Evolutionary conservation across 2,329 filamentous ascomycete genomes (phyloP).

Genomic region (Zasmidium citrigriseum): DNA sequence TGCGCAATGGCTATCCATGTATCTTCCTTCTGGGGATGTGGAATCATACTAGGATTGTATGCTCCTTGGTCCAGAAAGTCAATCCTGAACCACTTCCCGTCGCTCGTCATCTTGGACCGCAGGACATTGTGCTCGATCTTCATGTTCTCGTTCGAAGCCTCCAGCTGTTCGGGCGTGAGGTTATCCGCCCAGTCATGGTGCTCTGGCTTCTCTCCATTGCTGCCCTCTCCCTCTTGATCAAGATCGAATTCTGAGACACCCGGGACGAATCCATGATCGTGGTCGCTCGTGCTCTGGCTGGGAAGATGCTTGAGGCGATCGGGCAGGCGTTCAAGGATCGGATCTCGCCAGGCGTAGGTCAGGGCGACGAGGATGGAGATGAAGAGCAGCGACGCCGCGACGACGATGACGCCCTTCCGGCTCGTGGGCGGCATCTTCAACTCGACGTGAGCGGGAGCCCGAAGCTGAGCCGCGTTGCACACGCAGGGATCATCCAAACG

Average conservation of each 20-base stretch:
- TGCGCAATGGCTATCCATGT: constrained; percentile 15
- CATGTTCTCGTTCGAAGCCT: constrained; percentile 11
- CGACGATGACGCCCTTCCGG: background rate
- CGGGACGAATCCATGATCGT: background rate
- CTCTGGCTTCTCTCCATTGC: background rate
- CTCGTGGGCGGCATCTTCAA: background rate
- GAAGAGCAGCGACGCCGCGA: background rate
- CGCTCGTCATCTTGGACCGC: constrained; percentile 8
- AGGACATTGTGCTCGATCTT: constrained; percentile 5
- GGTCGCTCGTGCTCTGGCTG: background rate
- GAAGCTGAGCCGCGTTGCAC: background rate
- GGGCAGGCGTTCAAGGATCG: background rate
- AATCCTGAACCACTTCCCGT: constrained; percentile 4
- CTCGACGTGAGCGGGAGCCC: background rate
- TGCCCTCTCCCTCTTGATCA: background rate
- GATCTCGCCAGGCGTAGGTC: background rate
- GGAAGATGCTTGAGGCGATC: background rate
- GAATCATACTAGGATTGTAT: constrained; percentile 13
- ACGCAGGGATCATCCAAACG: background rate
- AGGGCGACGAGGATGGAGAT: background rate
- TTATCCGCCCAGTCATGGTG: background rate
- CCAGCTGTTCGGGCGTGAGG: constrained; percentile 5
- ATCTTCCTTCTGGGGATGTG: constrained; percentile 11
- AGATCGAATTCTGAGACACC: background rate
- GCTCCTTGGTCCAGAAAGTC: constrained; percentile 8